phyloP scores from a whole-genome alignment of 371 early-diverging fungal genomes.

The Parasitella parasitica region DNA sequence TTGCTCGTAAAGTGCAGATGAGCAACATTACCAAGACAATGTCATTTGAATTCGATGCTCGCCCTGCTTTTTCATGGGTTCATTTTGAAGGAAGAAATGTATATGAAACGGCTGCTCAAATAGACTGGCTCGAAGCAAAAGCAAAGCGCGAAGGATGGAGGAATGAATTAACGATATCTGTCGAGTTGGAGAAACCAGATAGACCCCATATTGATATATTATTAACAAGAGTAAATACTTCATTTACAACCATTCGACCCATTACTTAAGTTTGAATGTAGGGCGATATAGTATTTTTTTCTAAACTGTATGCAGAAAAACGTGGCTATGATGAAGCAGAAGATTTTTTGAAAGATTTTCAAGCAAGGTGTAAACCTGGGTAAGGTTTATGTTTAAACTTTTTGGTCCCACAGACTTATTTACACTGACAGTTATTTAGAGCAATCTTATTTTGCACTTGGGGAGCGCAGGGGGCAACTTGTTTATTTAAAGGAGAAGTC shows the following conservation, averaged over 20 bases:
- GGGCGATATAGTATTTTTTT: conserved; percentile 73
- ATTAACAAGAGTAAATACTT: conserved; percentile 36
- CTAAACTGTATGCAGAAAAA: conserved; percentile 63
- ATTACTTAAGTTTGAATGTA: conserved; percentile 4
- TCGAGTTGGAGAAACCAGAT: conserved; percentile 71
- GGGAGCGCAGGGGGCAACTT: conserved; percentile 59
- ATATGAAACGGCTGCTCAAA: conserved; percentile 51
- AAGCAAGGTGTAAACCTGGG: conserved; percentile 16
- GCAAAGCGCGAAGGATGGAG: conserved; percentile 46
- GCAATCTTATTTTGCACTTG: conserved; percentile 63
- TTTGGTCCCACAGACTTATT: not conserved
- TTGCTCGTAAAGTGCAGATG: conserved; percentile 35
- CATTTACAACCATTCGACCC: not conserved
- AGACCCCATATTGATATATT: conserved; percentile 56
- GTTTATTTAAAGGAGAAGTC: conserved; percentile 38
- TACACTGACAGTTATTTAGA: conserved; percentile 13
- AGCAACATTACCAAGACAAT: conserved; percentile 14
- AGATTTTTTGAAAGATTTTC: conserved; percentile 7
- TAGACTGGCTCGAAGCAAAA: conserved; percentile 53
- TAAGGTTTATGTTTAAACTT: not conserved
- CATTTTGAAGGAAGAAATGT: conserved; percentile 74
- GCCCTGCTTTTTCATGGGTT: conserved; percentile 45
- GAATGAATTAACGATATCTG: conserved; percentile 54
- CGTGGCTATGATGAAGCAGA: conserved; percentile 47
- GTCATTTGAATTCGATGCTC: conserved; percentile 13